Evolutionary conservation across 1,284 basidiomycete genomes (phyloP), one percentile per base, ranked within the genome.

Genomic region (Tetrapyrgos nigripes): DNA sequence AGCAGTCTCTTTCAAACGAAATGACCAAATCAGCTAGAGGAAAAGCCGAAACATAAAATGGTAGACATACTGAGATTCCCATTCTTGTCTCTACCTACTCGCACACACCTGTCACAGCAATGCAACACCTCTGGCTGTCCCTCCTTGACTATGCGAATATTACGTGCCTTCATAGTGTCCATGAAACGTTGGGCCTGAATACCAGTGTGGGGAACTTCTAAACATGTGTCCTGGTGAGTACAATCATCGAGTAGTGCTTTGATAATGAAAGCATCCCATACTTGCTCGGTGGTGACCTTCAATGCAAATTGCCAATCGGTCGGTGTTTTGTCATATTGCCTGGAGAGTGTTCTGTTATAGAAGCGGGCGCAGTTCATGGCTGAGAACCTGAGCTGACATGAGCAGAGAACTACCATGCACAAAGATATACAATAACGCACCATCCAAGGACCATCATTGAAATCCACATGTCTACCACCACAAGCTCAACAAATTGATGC

Each of bases 251-350:
- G 64, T 1, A 75, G 62, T 2, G 58, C 52, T 21, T 62, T 56
- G 1, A 72, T 55, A 13, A 66, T 51, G 57, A 76, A 76, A 1
- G 64, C 61, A 53, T 74, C 67, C 70, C 72, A 74, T 1, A 76
- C 66, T 33, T 74, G 66, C 13, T 69, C 61, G 6, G 59, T 63
- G 0, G 60, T 62, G 4, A 74, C 63, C n/a, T 47, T 46, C 6
- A 52, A 49, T 29, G 24, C 33, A 19, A 23, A 4, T 17, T 44
- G 4, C 40, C 40, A 44, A 4, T 44, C 6, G 4, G 4, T 5
- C 14, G 40, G 40, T 44, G 5, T 5, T 14, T 44, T 23, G 5
- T 5, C 40, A 4, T 44, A 17, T 19, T 14, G 40, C 5, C 14
- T 17, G n/a, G 48, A n/a, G 4, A 50, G 17, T 3, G 11, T 9